Evolutionary conservation across 108 stramenopile species (phyloP).

Genomic region (Pseudonitzschia multistriata): DNA sequence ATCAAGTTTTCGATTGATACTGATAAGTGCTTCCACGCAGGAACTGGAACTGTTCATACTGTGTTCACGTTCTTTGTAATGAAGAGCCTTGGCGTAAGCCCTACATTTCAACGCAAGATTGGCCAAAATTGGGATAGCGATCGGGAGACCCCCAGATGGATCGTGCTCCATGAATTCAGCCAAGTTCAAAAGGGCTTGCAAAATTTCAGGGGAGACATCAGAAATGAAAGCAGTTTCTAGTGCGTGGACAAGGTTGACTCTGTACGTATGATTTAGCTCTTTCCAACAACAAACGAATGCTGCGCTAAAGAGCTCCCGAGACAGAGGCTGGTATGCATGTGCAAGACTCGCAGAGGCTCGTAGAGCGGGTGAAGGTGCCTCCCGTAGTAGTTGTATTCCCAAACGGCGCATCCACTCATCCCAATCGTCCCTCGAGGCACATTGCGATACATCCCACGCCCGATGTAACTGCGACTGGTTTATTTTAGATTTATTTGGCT

Average conservation of each 20-base stretch:
- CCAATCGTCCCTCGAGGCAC: conserved; percentile 93
- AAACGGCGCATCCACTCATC: conserved; percentile 95
- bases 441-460: conserved; percentile 92
- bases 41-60: conserved; percentile 44
- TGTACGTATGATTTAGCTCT: conserved; percentile 74
- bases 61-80: conserved; percentile 95
- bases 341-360: conserved; percentile 89
- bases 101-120: conserved; percentile 93
- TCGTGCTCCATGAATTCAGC: conserved; percentile 99
- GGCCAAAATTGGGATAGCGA: conserved; percentile 88
- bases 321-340: conserved; percentile 92
- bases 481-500: conserved; percentile 46
- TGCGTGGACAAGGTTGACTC: conserved; percentile 71
- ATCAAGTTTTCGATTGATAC: conserved; percentile 96
- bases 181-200: conserved; percentile 93
- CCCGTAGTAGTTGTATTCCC: conserved; percentile 90
- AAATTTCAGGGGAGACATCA: conserved; percentile 90
- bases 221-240: conserved; percentile 85
- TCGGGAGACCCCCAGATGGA: conserved; percentile 85
- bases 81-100: conserved; percentile 95
- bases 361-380: conserved; percentile 93
- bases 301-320: conserved; percentile 94
- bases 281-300: conserved; percentile 97
- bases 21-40: conserved; percentile 92
- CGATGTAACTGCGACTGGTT: conserved; percentile 72